Conservation (phyloP, 1,284 basidiomycete species). For the Pseudozyma hubeiensis region DNA sequence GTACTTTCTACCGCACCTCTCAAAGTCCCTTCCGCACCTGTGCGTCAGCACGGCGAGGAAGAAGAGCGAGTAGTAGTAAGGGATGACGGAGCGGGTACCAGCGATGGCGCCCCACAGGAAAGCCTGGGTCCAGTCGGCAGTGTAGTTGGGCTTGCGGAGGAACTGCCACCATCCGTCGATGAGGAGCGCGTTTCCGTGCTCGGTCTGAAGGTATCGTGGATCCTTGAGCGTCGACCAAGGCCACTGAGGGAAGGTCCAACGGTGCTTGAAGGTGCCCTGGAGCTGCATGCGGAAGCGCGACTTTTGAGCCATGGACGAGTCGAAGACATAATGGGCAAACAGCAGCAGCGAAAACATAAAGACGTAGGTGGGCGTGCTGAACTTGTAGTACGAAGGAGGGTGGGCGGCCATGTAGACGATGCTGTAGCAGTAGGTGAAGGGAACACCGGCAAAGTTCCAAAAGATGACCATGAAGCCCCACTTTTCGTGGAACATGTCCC, state of each 20-base stretch:
- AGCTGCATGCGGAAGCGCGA: constrained; percentile 97
- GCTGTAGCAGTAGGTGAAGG: constrained; percentile 78
- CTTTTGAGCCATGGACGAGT: constrained; percentile 96
- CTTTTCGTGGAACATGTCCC: constrained; percentile 73
- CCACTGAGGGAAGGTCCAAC: constrained; percentile 87
- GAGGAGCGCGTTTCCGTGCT: constrained; percentile 89
- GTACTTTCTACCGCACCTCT: constrained; percentile 84
- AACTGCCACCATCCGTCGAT: constrained; percentile 90
- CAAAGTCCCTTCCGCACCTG: constrained; percentile 61
- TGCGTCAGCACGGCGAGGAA: constrained; percentile 64
- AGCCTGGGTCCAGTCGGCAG: constrained; percentile 78
- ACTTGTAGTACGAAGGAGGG: constrained; percentile 86
- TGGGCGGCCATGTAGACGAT: constrained; percentile 98
- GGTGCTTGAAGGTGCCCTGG: constrained; percentile 82
- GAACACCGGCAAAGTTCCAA: constrained; percentile 87
- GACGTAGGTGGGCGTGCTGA: constrained; percentile 81
- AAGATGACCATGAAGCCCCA: constrained; percentile 70
- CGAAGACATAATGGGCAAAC: constrained; percentile 73
- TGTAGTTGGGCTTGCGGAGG: constrained; percentile 70
- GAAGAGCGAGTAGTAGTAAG: constrained; percentile 79
- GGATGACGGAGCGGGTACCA: constrained; percentile 85
- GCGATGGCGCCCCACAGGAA: constrained; percentile 90
- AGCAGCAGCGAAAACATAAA: constrained; percentile 67
- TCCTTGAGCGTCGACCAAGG: constrained; percentile 87
- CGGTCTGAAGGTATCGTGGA: constrained; percentile 91